Base-by-base conservation (phyloP, 345 rosid species). In the thale cress (Arabidopsis thaliana) region DNA sequence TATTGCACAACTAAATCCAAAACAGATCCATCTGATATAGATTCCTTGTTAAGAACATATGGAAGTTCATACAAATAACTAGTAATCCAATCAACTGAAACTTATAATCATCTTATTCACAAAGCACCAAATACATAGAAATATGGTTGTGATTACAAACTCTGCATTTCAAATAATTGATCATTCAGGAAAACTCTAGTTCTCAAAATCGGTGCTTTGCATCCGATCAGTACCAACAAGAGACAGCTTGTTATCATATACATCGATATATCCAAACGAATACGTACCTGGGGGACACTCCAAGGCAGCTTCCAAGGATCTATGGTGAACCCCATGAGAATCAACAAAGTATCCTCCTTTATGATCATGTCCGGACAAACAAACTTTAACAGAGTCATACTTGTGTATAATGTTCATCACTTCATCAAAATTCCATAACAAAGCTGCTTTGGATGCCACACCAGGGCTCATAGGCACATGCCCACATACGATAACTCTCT, bases 321-420 rank as follows among this genome's bases (percentile, higher is more conserved):
- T 81, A 61, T 95, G 98, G 78, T 95, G 98, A 72, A 95, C 77
- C 48, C 96, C 97, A 38, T 76, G 88, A 40, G 88, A 79, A 85
- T 95, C 99, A 37, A 90, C 60, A 11, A 91, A 84, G 78, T 89
- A 75, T 34, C 96, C 91, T 28, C 98, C 98, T 79, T 79, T 70
- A 73, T 95, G 98, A 62, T 89, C 91, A 38, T 95, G 99, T 23
- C 99, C 97, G 2, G 96, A 81, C 28, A 92, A 83, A 88, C 98
- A 95, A 24, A 83, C 87, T 82, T 89, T 90, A 70, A 92, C 99
- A 41, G 87, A 87, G 20, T 79, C 56, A 65, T 90, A 88, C 52
- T 60, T 81, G 72, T 92, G 91, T 56, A 95, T 85, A 65, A 89
- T 72, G 49, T 69, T 82, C 97, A 95, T 85, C 56, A 92, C 99